Evolutionary conservation across 352 stramenopile genomes (phyloP), one percentile per base, ranked within the genome.

Genomic region (Nothophytophthora sp.): DNA sequence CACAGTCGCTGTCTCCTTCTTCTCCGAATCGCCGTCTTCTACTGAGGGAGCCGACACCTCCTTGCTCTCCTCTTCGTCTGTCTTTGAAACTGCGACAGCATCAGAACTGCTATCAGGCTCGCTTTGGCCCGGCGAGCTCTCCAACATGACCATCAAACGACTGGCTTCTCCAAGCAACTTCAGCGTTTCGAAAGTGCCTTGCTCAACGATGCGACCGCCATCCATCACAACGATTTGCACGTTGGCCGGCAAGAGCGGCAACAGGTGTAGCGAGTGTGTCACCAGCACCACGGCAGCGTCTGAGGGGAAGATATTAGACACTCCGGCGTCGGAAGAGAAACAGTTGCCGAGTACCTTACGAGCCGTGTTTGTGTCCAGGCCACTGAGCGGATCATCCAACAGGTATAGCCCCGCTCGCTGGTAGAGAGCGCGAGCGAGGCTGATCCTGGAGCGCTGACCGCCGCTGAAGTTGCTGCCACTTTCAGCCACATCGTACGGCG

Each of bases 311-410:
- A 96, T 46, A 10, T 53, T 67, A 33, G 47, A 75, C n/a, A n/a
- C n/a, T n/a, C n/a, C n/a, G n/a, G n/a, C n/a, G 34, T 63, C 53
- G 4, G 50, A 59, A n/a, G 47, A 41, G 34, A 86, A 86, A 33
- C 71, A 84, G 20, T 73, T 74, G 5, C 27, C 50, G 2, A 95
- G 38, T 6, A 92, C 66, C 33, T 68, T 60, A 0, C 62, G 58
- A 2, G 80, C 74, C 12, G 84, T 95, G 11, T 56, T 70, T 2
- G 60, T 48, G 40, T 97, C 90, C 5, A 97, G 58, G 1, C 82
- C 84, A 19, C 79, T 94, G 8, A 97, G 67, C 2, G 86, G 83
- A 43, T 97, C 90, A 45, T 97, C 88, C n/a, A 97, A 48, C n/a
- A 97, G 50, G 27, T 94, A 94, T 11, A 97, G 47, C 8, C 32